Evolutionary conservation across 2,329 filamentous ascomycete genomes (phyloP), one percentile per base, ranked within the genome.

Genomic region (Coniochaeta hoffmannii): DNA sequence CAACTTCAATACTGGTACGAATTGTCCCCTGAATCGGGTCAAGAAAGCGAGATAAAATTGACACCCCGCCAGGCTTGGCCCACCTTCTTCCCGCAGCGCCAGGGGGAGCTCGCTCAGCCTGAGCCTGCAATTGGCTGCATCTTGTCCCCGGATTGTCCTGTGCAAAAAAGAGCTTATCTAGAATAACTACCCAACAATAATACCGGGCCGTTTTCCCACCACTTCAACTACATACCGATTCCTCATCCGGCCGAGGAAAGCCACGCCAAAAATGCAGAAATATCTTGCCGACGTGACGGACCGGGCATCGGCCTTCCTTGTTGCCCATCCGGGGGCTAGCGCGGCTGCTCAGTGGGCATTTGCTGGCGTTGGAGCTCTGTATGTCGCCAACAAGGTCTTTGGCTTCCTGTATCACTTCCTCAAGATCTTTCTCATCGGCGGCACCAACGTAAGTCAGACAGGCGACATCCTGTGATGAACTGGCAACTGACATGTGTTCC

Each of bases 341-440:
- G 73, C 73, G 60, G 62, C 69, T 30, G 69, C 74, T 15, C 73
- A 77, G 58, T 73, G 74, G 65, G 73, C 71, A 19, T 67, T 83
- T 50, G 76, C 77, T 51, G 76, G 71, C 34, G 60, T 86, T 53
- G 88, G 88, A 51, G 80, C 80, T 55, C 68, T 88, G 50, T 82
- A 77, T 61, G 61, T 88, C 49, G 75, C 74, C 58, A 76, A 70
- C 59, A 83, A 83, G 66, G 67, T 81, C 19, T 64, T 86, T 55
- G 82, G 77, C 66, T 83, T 83, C 63, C 61, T 85, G 53, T 77
- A 77, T 59, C 78, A 90, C 36, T 62, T 90, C 50, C 68, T 88
- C 57, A 86, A 83, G 67, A 73, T 87, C 36, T 90, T 92, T 65
- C 67, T 92, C 56, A 76, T 91, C 10, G 76, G 76, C 59, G 85